These are phyloP conservation scores for Tinospora cordifolia DNA, from an alignment of 164 flowering plant genomes.

Conservation along the genomic window DNA sequence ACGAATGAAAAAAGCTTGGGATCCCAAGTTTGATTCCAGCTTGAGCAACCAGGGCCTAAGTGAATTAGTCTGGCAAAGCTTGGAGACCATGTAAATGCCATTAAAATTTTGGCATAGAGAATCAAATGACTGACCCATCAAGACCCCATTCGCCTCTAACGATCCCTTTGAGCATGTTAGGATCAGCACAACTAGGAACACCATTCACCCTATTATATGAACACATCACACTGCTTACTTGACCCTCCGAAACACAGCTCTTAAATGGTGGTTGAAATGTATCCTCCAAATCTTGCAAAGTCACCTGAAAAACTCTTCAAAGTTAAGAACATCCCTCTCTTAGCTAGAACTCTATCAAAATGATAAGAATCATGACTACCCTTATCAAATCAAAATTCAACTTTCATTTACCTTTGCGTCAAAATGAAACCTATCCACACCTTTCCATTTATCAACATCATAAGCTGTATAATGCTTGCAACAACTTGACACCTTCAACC, in stretches of 20 bases:
- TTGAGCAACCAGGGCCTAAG: too few species aligned
- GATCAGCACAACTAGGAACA: constrained; percentile 64
- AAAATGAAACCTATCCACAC: constrained; percentile 49
- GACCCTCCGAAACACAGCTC: constrained; percentile 56
- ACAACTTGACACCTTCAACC: constrained; percentile 55
- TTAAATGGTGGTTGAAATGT: constrained; percentile 58
- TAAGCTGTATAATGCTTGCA: constrained; percentile 74
- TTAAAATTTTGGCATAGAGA: too few species aligned
- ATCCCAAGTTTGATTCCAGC: too few species aligned
- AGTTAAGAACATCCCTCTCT: not conserved
- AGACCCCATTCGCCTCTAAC: constrained; percentile 57
- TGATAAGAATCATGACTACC: too few species aligned
- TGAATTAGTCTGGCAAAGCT: too few species aligned
- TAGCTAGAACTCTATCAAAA: not conserved
- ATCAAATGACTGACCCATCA: constrained; percentile 39
- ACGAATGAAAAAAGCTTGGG: too few species aligned
- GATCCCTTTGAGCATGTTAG: constrained; percentile 33
- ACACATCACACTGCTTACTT: constrained; percentile 71
- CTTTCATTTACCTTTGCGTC: constrained; percentile 42
- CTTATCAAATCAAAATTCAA: too few species aligned
- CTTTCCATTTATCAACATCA: constrained; percentile 61
- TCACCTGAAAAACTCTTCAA: constrained; percentile 40
- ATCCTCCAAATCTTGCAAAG: constrained; percentile 54
- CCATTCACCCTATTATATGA: constrained; percentile 66
- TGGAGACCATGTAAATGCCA: too few species aligned